A percentile compares a stretch with the other conserved stretches of the same genome.
phyloP scores from a whole-genome alignment of 176 grass and related monocot genomes.

The Miscanthus lutarioriparius region DNA sequence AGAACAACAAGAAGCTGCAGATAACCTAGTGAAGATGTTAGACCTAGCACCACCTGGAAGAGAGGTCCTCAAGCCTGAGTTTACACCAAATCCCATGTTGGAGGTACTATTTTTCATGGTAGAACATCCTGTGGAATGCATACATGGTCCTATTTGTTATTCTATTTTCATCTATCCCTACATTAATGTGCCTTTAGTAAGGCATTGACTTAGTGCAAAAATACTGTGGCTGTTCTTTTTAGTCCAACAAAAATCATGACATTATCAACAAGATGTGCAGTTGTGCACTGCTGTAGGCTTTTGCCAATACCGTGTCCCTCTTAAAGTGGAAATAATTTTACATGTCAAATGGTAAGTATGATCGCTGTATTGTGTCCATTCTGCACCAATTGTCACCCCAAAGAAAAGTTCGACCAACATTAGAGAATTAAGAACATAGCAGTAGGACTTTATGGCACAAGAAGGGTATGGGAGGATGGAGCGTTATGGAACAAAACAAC shows the following conservation, averaged over 20 bases:
- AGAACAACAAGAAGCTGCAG: slow-evolving; percentile 83
- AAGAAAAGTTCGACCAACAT: neutral
- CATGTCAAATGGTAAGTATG: neutral
- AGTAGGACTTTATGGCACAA: neutral
- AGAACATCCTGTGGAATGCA: slow-evolving; percentile 15
- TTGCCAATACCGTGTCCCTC: neutral
- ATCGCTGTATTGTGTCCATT: neutral
- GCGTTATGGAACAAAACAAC: neutral
- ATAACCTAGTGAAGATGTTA: slow-evolving; percentile 86
- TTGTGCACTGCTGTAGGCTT: neutral
- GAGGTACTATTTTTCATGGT: slow-evolving; percentile 52
- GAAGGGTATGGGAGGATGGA: slow-evolving; percentile 8
- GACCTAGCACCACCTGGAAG: slow-evolving; percentile 74
- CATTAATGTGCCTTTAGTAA: slow-evolving; percentile 4
- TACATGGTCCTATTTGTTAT: neutral
- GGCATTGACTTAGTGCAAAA: neutral
- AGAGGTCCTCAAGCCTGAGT: slow-evolving; percentile 77
- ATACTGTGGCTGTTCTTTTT: neutral
- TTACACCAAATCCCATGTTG: slow-evolving; percentile 89
- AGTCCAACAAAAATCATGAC: neutral
- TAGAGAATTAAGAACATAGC: neutral
- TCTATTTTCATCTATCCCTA: slow-evolving; percentile 22
- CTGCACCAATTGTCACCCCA: neutral
- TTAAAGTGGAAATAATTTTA: neutral
- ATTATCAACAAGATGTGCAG: neutral